Percentiles rank a stretch among this genome's conserved stretches.
Evolutionary conservation across 495 filamentous ascomycete species (phyloP).

Genomic region (Aspergillus campestris): DNA sequence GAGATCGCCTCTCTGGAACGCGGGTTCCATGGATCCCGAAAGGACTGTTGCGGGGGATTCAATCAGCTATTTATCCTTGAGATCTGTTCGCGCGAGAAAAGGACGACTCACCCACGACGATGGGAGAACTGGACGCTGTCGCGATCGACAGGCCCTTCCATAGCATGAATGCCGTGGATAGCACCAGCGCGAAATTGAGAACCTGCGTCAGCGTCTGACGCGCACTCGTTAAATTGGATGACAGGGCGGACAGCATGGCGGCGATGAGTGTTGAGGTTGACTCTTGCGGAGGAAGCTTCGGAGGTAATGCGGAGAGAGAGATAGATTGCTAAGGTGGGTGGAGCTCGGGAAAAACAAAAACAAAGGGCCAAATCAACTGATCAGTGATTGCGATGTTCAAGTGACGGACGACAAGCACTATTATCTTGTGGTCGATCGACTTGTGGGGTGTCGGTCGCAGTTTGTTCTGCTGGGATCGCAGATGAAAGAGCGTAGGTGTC

Average conservation of each 20-base stretch:
- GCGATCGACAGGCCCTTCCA: constrained; percentile 92
- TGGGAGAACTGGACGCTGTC: constrained; percentile 81
- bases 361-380: too few relatives aligned
- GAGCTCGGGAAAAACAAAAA: neutral
- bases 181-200: constrained; percentile 90
- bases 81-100: neutral
- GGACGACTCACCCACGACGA: constrained; percentile 53
- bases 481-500: constrained; percentile 16
- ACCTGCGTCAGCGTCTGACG: constrained; percentile 82
- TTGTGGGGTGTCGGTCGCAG: too few relatives aligned
- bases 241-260: constrained; percentile 66
- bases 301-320: constrained; percentile 13
- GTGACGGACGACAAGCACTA: too few relatives aligned
- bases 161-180: constrained; percentile 94
- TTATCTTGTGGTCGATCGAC: too few relatives aligned
- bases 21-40: constrained; percentile 93
- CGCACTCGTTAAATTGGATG: constrained; percentile 53
- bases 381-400: too few relatives aligned
- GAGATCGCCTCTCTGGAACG: constrained; percentile 91
- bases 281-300: constrained; percentile 7
- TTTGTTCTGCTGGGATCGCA: neutral
- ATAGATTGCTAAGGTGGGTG: neutral
- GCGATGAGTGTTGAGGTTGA: constrained; percentile 2
- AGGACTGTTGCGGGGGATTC: constrained; percentile 43
- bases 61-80: neutral